Percentiles rank a stretch among this genome's conserved stretches.
Conservation (phyloP, 179 eudicot species). For the Actinidia arguta region DNA sequence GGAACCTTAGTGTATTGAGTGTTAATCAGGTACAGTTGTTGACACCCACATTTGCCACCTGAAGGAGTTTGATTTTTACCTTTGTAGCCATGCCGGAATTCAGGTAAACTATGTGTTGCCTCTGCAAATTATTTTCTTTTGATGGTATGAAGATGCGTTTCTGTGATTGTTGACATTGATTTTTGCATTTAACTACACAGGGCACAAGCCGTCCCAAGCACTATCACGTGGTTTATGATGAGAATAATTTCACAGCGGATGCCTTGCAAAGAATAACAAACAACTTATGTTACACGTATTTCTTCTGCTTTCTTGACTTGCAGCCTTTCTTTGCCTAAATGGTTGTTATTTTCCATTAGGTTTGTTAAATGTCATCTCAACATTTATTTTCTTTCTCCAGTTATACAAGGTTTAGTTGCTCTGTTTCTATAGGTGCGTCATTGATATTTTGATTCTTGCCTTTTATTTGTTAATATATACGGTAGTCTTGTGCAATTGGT, state of each 20-base stretch:
- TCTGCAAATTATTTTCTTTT: not conserved
- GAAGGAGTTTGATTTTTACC: slow-evolving; percentile 63
- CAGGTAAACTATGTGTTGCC: slow-evolving; percentile 42
- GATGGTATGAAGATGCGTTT: not conserved
- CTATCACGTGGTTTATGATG: slow-evolving; percentile 75
- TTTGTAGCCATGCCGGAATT: slow-evolving; percentile 78
- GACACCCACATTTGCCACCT: slow-evolving; percentile 78
- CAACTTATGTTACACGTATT: slow-evolving; percentile 76
- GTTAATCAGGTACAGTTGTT: slow-evolving; percentile 69
- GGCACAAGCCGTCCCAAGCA: slow-evolving; percentile 80
- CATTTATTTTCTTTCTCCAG: slow-evolving; percentile 30
- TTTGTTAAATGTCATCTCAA: not conserved
- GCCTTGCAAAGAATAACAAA: slow-evolving; percentile 60
- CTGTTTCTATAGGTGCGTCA: slow-evolving; percentile 63
- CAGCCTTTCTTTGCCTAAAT: not conserved
- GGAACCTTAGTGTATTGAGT: not conserved
- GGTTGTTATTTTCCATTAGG: not conserved
- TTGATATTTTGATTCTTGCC: not conserved
- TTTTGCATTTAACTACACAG: slow-evolving; percentile 25
- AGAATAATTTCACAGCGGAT: slow-evolving; percentile 66
- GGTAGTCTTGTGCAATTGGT: not conserved
- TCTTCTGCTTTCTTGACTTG: not conserved
- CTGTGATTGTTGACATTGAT: not conserved
- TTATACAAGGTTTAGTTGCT: slow-evolving; percentile 66
- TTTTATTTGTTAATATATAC: not conserved